Conservation (phyloP, 2,329 filamentous ascomycete species). For the Onygenales sp. region DNA sequence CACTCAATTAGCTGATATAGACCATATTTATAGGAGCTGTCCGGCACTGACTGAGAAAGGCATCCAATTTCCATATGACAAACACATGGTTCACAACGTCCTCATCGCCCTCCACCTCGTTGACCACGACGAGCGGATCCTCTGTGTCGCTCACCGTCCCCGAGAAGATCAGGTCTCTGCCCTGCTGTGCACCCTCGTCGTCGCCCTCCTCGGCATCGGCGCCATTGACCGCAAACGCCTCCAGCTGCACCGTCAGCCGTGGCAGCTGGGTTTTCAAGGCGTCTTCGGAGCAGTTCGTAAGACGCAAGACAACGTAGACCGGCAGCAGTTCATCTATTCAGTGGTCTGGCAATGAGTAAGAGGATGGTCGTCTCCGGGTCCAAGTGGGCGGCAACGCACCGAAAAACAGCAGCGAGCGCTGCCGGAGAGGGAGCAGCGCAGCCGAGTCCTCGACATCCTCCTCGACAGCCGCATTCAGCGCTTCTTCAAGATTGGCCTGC, state of each 20-base stretch:
- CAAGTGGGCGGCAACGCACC: constrained; percentile 24
- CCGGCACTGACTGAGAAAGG: constrained; percentile 29
- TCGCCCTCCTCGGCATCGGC: constrained; percentile 28
- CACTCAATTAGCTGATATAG: neutral
- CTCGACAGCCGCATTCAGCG: constrained; percentile 38
- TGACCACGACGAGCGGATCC: constrained; percentile 37
- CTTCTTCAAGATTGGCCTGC: constrained; percentile 27
- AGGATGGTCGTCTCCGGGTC: constrained; percentile 9
- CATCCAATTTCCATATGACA: constrained; percentile 36
- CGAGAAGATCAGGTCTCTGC: constrained; percentile 35
- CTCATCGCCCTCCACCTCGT: constrained; percentile 31
- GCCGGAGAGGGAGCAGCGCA: constrained; percentile 39
- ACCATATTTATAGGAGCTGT: neutral
- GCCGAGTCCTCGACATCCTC: constrained; percentile 30
- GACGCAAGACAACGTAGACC: constrained; percentile 42
- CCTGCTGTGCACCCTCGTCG: constrained; percentile 19
- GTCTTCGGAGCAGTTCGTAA: constrained; percentile 40
- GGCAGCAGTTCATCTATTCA: constrained; percentile 45
- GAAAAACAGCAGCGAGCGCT: constrained; percentile 45
- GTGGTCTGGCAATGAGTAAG: constrained; percentile 39
- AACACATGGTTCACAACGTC: constrained; percentile 31
- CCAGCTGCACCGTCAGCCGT: constrained; percentile 41
- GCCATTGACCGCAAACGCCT: constrained; percentile 37
- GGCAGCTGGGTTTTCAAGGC: constrained; percentile 40
- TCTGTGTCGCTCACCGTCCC: constrained; percentile 27